phyloP scores from a whole-genome alignment of 495 filamentous ascomycete species.

The Diplogelasinospora grovesii region DNA sequence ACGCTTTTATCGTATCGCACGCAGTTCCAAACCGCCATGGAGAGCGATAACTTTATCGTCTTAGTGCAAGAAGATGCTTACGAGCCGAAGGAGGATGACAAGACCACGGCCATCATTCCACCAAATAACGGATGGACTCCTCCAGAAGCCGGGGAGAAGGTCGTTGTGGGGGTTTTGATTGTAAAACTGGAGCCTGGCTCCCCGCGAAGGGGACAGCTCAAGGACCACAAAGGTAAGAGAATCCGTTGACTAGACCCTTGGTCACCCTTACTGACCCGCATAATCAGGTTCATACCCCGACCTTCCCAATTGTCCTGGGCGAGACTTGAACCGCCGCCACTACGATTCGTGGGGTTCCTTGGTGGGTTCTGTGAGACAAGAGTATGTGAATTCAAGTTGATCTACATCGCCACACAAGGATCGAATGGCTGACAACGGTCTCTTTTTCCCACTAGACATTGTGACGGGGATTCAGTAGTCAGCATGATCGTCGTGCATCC shows the following conservation, averaged over 20 bases:
- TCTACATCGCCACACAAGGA: too few species aligned
- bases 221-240: constrained; percentile 1
- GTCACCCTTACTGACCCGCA: background rate
- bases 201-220: background rate
- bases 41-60: constrained; percentile 2
- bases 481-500: constrained; percentile 4
- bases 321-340: constrained; percentile 8
- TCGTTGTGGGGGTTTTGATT: constrained; percentile 1
- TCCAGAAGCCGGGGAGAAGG: background rate
- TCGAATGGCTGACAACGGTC: too few species aligned
- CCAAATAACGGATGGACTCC: constrained; percentile 1
- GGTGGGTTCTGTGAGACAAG: background rate
- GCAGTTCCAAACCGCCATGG: constrained; percentile 1
- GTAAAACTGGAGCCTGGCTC: constrained; percentile 2
- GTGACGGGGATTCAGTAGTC: constrained; percentile 1
- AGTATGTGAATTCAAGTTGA: too few species aligned
- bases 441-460: too few species aligned
- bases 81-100: constrained; percentile 1
- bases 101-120: constrained; percentile 3
- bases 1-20: constrained; percentile 2
- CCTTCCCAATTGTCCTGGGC: constrained; percentile 3
- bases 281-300: constrained; percentile 2
- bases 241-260: too few species aligned
- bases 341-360: constrained; percentile 1
- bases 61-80: constrained; percentile 5